These are phyloP conservation scores for Fusarium marasasianum DNA, from an alignment of 2,329 filamentous ascomycete genomes.

Conservation along the genomic window DNA sequence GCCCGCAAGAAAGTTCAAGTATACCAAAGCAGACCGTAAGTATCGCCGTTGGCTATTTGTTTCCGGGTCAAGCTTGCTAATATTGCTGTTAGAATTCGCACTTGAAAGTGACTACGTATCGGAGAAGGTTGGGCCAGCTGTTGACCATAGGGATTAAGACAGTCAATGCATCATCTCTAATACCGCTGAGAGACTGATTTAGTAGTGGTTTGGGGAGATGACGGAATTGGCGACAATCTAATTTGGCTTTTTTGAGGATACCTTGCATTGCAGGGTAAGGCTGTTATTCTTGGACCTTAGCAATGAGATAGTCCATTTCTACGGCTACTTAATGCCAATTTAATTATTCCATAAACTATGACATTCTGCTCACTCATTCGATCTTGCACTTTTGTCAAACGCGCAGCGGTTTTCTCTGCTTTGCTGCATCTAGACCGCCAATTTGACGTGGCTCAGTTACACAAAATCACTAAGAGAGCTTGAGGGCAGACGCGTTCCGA, in stretches of 20 bases:
- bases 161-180: fast-evolving
- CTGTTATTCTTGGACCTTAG: neutral
- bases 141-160: neutral
- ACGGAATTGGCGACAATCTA: neutral
- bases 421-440: neutral
- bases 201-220: no score
- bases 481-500: neutral
- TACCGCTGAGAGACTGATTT: neutral
- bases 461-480: no score
- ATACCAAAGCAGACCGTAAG: conserved; percentile 42
- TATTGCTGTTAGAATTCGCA: neutral
- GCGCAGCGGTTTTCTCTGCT: fast-evolving
- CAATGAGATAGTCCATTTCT: neutral
- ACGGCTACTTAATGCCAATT: fast-evolving
- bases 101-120: neutral
- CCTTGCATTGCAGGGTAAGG: neutral
- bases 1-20: conserved; percentile 41
- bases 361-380: fast-evolving
- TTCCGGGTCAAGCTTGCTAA: fast-evolving
- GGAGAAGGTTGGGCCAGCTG: neutral
- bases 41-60: fast-evolving
- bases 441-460: neutral
- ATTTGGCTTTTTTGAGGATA: neutral
- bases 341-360: fast-evolving
- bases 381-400: neutral